Evolutionary conservation across 371 early-diverging fungal species (phyloP), one percentile per base, ranked within the genome.

Genomic region (Mycotypha africana): DNA sequence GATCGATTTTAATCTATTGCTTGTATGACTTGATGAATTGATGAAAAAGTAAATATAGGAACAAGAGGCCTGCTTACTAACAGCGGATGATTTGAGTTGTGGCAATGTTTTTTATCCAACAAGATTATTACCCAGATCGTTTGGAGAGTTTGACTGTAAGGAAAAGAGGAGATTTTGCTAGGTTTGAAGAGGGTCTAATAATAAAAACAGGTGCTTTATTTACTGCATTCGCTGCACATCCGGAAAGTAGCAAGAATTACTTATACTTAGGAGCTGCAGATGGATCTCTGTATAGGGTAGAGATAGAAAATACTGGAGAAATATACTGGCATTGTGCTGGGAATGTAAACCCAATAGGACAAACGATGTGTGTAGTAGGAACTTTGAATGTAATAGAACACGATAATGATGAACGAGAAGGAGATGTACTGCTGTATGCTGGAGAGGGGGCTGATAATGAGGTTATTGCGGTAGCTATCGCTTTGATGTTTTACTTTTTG

Each of bases 381-480:
- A 34, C 47, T 9, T 47, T 62, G 11, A 36, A 36, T n/a, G 28
- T 57, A 9, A 11, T 39, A 9, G 45, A 47, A 22, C 28, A 51
- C 14, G 19, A 28, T 3, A 25, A 35, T 3, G 26, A 41, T 0
- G 21, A 17, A 6, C 12, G 15, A 19, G 23, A 21, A 24, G 38
- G 33, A 19, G 47, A 59, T 30, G 33, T 55, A 16, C 10, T 64
- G 15, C 15, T 67, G 1, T 62, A 58, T 47, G 48, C 61, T 8
- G 71, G 72, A 4, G 72, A 71, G 43, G 50, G 65, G 16, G 60
- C 68, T 4, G 59, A 71, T 28, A 60, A 61, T 38, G 61, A 65
- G 41, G 51, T 67, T 0, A 38, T 67, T 24, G 62, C 60, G 4
- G 65, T 71, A 65, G 51, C 45, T 38, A 26, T 11, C 11, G 15